A percentile compares a stretch with the other conserved stretches of the same genome.
phyloP scores from a whole-genome alignment of 177 flowering plant species.

The Vitis hybrid region DNA sequence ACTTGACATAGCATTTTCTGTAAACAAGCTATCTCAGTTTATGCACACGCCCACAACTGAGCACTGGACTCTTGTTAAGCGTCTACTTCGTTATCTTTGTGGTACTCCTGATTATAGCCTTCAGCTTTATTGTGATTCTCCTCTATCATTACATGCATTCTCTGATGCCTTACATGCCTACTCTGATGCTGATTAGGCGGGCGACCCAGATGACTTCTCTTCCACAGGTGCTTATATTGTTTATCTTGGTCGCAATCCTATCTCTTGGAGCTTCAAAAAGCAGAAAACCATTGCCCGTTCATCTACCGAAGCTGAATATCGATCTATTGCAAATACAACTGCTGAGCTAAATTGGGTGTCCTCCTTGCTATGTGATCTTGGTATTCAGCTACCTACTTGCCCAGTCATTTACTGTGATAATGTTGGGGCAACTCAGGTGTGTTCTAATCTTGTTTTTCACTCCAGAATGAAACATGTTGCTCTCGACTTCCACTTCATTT shows the following conservation, averaged over 20 bases:
- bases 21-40: no score
- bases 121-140: neutral
- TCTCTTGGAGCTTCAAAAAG: no score
- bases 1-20: no score
- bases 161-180: neutral
- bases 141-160: neutral
- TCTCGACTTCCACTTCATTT: neutral
- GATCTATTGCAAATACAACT: neutral
- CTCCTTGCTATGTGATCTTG: neutral
- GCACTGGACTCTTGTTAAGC: neutral
- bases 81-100: neutral
- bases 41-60: neutral
- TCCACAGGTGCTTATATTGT: neutral
- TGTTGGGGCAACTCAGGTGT: no score
- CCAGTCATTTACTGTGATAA: no score
- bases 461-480: neutral
- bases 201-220: neutral
- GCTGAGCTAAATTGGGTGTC: neutral
- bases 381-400: neutral
- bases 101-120: neutral
- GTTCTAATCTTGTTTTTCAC: neutral
- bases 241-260: no score
- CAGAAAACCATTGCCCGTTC: no score
- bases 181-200: neutral
- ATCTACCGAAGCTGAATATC: neutral